phyloP scores from a whole-genome alignment of 1,284 basidiomycete genomes.

The Rhizopogon parksii region DNA sequence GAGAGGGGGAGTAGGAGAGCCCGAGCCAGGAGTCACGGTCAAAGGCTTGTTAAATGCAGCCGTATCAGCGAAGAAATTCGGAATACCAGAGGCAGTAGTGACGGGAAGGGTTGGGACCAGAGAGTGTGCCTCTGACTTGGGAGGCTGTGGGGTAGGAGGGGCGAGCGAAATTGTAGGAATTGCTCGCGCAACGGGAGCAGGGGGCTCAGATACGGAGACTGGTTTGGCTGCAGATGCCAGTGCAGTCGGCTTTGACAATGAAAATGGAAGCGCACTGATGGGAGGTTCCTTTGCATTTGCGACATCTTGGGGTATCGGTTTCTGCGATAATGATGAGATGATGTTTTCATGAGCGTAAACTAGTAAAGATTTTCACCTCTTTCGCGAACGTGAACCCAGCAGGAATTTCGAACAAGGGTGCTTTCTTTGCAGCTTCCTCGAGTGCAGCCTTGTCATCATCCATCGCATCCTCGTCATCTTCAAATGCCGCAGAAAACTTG shows the following conservation, averaged over 20 bases:
- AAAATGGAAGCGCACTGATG: slow-evolving; percentile 58
- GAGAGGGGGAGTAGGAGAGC: slow-evolving; percentile 4
- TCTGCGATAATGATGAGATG: slow-evolving; percentile 20
- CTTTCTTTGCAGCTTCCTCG: slow-evolving; percentile 47
- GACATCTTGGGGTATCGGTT: slow-evolving; percentile 30
- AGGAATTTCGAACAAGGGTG: slow-evolving; percentile 54
- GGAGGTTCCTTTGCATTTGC: slow-evolving; percentile 57
- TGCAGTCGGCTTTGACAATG: slow-evolving; percentile 37
- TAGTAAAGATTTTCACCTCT: slow-evolving; percentile 33
- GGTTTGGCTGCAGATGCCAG: slow-evolving; percentile 5
- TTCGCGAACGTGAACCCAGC: slow-evolving; percentile 61
- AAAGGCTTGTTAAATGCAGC: slow-evolving; percentile 28
- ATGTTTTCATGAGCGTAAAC: slow-evolving; percentile 10
- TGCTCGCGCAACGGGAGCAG: slow-evolving; percentile 1
- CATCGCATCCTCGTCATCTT: slow-evolving; percentile 51
- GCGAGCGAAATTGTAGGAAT: slow-evolving; percentile 21
- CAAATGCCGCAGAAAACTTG: slow-evolving; percentile 62
- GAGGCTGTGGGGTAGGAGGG: slow-evolving; percentile 25
- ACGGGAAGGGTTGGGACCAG: slow-evolving; percentile 6
- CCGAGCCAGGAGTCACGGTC: slow-evolving; percentile 5
- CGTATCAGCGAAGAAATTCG: slow-evolving; percentile 46
- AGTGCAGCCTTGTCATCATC: slow-evolving; percentile 37
- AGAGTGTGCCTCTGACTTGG: slow-evolving; percentile 13
- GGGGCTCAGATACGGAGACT: not conserved
- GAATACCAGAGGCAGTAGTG: slow-evolving; percentile 26